A percentile compares a stretch with the other conserved stretches of the same genome.
phyloP scores from a whole-genome alignment of 495 filamentous ascomycete genomes.

The Penicillium nucicola region DNA sequence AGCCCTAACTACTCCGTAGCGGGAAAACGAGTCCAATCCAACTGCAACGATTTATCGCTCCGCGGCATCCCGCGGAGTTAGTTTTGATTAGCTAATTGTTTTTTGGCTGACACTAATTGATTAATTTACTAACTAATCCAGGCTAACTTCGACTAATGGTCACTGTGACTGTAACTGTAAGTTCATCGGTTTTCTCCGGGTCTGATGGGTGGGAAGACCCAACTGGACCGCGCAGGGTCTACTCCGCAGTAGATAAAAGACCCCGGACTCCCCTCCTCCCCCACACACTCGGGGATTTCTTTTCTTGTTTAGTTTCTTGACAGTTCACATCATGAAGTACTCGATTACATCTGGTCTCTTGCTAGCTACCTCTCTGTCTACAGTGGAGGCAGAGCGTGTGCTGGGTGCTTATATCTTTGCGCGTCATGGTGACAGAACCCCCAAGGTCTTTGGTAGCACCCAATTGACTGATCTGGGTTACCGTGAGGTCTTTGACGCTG shows the following conservation, averaged over 20 bases:
- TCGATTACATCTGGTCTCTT: slow-evolving; percentile 30
- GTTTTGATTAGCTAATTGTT: slow-evolving; percentile 22
- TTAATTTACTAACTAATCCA: neutral
- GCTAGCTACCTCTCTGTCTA: slow-evolving; percentile 27
- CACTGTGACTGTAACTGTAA: neutral
- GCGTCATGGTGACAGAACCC: slow-evolving; percentile 62
- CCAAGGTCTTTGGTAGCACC: slow-evolving; percentile 51
- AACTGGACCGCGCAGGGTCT: neutral
- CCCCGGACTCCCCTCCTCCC: neutral
- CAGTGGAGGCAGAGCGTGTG: slow-evolving; percentile 54
- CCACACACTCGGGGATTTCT: neutral
- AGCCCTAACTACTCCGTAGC: neutral
- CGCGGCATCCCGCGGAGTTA: slow-evolving; percentile 1
- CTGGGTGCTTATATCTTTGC: slow-evolving; percentile 62
- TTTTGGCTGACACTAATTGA: slow-evolving; percentile 9
- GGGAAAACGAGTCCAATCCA: neutral
- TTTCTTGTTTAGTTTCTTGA: neutral
- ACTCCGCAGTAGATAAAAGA: slow-evolving; percentile 1
- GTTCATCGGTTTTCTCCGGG: neutral
- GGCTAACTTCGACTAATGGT: too few relatives aligned
- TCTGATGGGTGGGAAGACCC: neutral
- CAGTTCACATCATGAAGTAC: slow-evolving; percentile 24
- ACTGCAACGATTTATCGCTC: slow-evolving; percentile 5
- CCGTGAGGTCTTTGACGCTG: slow-evolving; percentile 56
- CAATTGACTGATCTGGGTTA: slow-evolving; percentile 60